Conservation (phyloP, 1,139 yeast genomes). For the Saccharomyces hybrid region DNA sequence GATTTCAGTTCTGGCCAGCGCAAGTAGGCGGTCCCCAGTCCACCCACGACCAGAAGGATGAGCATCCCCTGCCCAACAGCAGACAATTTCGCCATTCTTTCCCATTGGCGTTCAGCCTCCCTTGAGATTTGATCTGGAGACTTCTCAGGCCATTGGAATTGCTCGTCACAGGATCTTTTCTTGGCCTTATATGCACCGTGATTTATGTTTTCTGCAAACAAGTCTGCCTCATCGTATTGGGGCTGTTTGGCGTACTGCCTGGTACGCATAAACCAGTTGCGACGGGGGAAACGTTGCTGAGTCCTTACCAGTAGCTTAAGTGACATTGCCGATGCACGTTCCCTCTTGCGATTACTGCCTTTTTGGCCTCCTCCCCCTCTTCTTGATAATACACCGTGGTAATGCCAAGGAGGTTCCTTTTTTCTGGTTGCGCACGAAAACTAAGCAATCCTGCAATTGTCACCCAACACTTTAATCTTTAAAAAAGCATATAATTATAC, state of each 20-base stretch:
- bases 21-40: conserved; percentile 16
- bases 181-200: conserved; percentile 20
- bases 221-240: conserved; percentile 28
- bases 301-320: not conserved
- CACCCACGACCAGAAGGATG: conserved; percentile 16
- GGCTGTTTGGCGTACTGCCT: conserved; percentile 15
- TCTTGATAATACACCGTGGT: too few species aligned
- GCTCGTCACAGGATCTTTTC: conserved; percentile 5
- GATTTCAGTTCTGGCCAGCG: conserved; percentile 24
- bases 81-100: conserved; percentile 15
- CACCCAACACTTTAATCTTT: conserved; percentile 1
- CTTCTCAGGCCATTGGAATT: not conserved
- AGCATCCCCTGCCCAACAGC: conserved; percentile 22
- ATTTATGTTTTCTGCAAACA: conserved; percentile 22
- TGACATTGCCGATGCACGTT: not conserved
- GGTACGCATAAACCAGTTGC: not conserved
- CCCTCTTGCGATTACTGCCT: not conserved
- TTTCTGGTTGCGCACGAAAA: too few species aligned
- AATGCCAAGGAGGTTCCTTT: too few species aligned
- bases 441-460: not conserved
- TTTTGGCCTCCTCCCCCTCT: not conserved
- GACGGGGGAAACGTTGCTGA: not conserved
- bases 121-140: conserved; percentile 5
- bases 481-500: not conserved
- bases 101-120: conserved; percentile 8